Base-by-base conservation (phyloP, 208 protist species). In the Trypanosomatidae sp. region DNA sequence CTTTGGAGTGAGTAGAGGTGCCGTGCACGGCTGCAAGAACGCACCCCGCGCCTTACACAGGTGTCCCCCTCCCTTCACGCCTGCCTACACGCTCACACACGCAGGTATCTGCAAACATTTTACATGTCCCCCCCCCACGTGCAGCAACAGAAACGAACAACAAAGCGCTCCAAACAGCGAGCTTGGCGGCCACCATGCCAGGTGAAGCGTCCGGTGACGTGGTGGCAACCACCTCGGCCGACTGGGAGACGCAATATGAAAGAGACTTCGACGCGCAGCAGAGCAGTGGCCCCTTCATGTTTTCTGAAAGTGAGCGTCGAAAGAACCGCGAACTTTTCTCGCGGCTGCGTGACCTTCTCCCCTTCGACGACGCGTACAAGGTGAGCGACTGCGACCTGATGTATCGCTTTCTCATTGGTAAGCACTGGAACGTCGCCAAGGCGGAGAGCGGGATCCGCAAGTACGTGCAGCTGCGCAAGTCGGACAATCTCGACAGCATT, bases 401-500 rank as follows among this genome's bases (percentile, higher is more conserved):
- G 43, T 96, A 93, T 62, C 83, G 91, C 56, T 94, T 93, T 76
- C 74, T 96, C 13, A 93, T 96, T 69, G 89, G 75, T 33, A 82
- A 77, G 50, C 73, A 88, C 58, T 92, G 88, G 85, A 73, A 86
- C 62, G 66, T 94, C 7, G 46, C 68, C 19, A 36, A 64, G 30
- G 73, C 91, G 8, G 84, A 84, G 28, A 58, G 77, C 25, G 76
- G 72, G 0, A 28, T 96, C 36, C 82, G 84, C 8, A 62, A 66
- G 19, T 96, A 96, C 74, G 73, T 88, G 9, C n/a, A 30, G 58
- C 56, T 86, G 59, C 83, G 91, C 28, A 47, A 75, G 66, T 77
- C 79, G 49, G 50, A 89, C 66, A 46, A 69, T 25, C 47, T 96
- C 17, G 80, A 96, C 68, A 68, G 41, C 9, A 87, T 96, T 50